Conservation (phyloP, 768 basidiomycete genomes). For the Lenzites betulinus region DNA sequence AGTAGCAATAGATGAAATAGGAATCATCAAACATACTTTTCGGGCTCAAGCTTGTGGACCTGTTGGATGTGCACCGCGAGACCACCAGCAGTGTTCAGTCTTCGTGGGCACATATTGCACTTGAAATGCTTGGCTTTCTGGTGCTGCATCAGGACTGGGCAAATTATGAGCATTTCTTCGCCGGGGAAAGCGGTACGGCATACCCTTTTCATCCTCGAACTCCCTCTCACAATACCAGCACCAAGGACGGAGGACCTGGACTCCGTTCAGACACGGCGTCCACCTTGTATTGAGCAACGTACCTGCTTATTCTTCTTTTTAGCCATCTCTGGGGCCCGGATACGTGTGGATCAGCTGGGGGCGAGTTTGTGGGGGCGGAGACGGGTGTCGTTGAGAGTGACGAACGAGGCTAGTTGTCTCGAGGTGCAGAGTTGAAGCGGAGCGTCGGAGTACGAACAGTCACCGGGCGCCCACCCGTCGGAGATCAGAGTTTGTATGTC, state of each 20-base stretch:
- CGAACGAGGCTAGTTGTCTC: constrained; percentile 4
- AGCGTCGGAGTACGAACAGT: not conserved
- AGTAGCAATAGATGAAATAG: not conserved
- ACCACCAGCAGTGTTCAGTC: constrained; percentile 96
- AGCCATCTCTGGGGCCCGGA: constrained; percentile 37
- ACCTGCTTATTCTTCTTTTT: constrained; percentile 60
- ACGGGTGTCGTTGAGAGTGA: constrained; percentile 7
- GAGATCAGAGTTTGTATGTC: not conserved
- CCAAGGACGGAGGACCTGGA: constrained; percentile 85
- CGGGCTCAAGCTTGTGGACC: constrained; percentile 98
- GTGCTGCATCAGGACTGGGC: constrained; percentile 89
- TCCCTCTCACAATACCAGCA: constrained; percentile 99
- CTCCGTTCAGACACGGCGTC: constrained; percentile 11
- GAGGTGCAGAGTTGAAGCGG: not conserved
- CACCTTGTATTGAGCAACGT: not conserved
- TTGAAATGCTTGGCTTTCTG: constrained; percentile 99
- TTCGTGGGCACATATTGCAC: constrained; percentile 92
- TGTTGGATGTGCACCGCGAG: constrained; percentile 98
- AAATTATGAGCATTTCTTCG: not conserved
- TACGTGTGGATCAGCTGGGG: not conserved
- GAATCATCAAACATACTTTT: constrained; percentile 44
- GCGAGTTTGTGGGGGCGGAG: not conserved
- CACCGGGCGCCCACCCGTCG: not conserved
- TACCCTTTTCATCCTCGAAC: constrained; percentile 99
- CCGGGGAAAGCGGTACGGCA: constrained; percentile 12